Evolutionary conservation across 192 early-diverging fungal species (phyloP).

Genomic region (Coemansia sp.): DNA sequence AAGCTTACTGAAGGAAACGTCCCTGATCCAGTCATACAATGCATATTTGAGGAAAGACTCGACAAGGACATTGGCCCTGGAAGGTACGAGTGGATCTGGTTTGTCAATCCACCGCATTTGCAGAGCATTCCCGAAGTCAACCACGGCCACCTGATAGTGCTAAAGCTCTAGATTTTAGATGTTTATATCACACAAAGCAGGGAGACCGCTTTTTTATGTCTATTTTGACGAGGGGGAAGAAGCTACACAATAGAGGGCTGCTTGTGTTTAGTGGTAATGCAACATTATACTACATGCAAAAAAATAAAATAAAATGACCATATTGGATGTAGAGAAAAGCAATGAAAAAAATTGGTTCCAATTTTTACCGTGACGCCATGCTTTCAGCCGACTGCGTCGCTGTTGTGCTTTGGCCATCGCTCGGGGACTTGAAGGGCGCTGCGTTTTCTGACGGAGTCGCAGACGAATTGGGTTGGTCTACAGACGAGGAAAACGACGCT

Average conservation of each 20-base stretch:
- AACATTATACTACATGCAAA: too few species aligned
- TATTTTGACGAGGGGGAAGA: too few species aligned
- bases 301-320: not conserved
- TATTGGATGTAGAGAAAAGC: too few species aligned
- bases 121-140: constrained; percentile 50
- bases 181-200: too few species aligned
- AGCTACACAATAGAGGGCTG: too few species aligned
- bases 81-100: constrained; percentile 48
- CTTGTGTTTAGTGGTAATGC: too few species aligned
- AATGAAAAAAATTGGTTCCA: not conserved
- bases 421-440: not conserved
- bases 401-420: not conserved
- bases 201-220: too few species aligned
- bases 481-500: not conserved
- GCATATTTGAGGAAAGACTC: constrained; percentile 17
- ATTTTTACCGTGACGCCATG: not conserved
- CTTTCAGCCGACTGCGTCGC: constrained; percentile 1
- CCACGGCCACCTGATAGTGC: constrained; percentile 44
- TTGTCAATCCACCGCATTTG: constrained; percentile 50
- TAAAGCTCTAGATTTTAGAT: constrained; percentile 5
- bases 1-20: constrained; percentile 19
- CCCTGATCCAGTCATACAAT: constrained; percentile 18
- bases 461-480: too few species aligned
- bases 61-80: constrained; percentile 22
- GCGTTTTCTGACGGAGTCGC: not conserved